Base-by-base conservation (phyloP, 257 asterid species). In the Eucommia ulmoides region DNA sequence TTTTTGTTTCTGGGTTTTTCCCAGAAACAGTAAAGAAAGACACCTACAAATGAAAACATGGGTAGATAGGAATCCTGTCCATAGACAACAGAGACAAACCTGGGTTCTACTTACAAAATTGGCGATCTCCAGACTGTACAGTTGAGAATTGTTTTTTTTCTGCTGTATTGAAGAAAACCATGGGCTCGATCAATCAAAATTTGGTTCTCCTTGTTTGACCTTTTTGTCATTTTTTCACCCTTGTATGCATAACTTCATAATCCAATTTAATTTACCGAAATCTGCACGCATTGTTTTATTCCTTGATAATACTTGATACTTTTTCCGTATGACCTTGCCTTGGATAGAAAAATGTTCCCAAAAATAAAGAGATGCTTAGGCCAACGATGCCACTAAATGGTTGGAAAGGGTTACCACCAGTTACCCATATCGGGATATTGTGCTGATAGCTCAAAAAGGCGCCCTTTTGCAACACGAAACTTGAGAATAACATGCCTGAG, bases 311-410 rank as follows among this genome's bases (percentile, higher is more conserved):
- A 58, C 74, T 60, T 59, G 61, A 56, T 50, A 57, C 20, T 69
- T 53, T 74, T 61, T 52, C 57, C 46, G 33, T 46, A 23, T 11
- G 23, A 25, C 74, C 61, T 54, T 62, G 72, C 49, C 68, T 55
- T 9, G 94, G 92, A 51, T 77, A 83, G 53, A 83, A 65, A 53
- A 83, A 49, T 45, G 68, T 60, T 18, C 77, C 87, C 83, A 83
- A 53, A 41, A 61, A 24, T 33, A 75, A 63, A 46, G 89, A 62
- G 56, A 80, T 62, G 41, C 70, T 74, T 33, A 91, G 46, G 35
- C 98, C 98, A 50, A 75, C 77, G n/a, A 77, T 68, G 55, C 98
- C 98, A 61, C 94, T 74, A 53, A 83, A 86, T 50, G 95, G 94
- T 56, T 83, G 84, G 54, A 70, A 74, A 57, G 94, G 78, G 76